Base-by-base conservation (phyloP, 306 rosid genomes). In the Elaeagnus macrophylla region DNA sequence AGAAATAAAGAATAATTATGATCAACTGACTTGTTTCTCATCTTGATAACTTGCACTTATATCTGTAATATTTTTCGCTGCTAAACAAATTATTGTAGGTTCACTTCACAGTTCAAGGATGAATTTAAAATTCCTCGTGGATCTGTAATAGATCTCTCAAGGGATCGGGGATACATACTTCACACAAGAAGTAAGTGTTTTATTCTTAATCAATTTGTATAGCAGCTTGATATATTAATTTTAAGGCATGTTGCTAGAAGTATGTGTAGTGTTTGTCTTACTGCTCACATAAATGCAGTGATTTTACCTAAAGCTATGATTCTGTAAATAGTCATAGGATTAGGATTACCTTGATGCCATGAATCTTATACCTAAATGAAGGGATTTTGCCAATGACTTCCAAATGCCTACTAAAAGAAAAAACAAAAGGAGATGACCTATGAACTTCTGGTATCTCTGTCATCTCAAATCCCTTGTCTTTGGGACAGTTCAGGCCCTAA, bases 81-180 rank as follows among this genome's bases (percentile, higher is more conserved):
- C 38, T 15, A 51, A 41, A 53, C 69, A 46, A 65, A 59, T 54
- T 25, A 25, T 25, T 82, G 81, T 65, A 91, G 96, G 83, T 91
- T 91, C 76, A 87, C 96, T 67, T 84, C 99, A 37, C 95, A 82
- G 70, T 91, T 91, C 72, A 91, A 74, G 75, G 99, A 91, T 49
- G 96, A 87, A 69, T 64, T 80, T 61, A 82, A 87, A 80, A 78
- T 91, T 62, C 96, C 96, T 25, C 65, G 89, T 39, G 99, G 96
- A 57, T 75, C 99, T 20, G 77, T 78, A 14, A 91, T 91, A 50
- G 75, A 78, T 35, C 93, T 91, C 35, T 74, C 83, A 42, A 91
- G 79, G 73, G 95, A 80, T 53, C 75, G 59, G 43, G 95, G 89
- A 48, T 67, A 86, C 39, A 73, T 82, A 59, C 96, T 91, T 74